Evolutionary conservation across 768 basidiomycete species (phyloP).

Genomic region (Lyophyllum decastes): DNA sequence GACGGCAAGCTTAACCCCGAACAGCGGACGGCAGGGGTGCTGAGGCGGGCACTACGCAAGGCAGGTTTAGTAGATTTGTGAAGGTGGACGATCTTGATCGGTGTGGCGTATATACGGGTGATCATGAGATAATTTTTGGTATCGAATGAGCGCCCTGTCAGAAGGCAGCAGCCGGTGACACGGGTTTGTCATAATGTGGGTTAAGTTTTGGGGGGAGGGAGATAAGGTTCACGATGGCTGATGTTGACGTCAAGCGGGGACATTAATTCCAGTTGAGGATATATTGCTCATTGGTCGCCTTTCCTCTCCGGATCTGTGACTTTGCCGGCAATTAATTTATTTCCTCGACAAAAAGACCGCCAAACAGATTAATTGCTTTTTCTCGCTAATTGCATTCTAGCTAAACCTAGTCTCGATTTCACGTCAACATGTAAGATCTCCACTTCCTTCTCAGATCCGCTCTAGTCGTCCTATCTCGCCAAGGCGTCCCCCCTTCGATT

Average conservation of each 20-base stretch:
- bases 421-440: slow-evolving; percentile 39
- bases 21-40: slow-evolving; percentile 83
- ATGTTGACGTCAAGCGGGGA: slow-evolving; percentile 11
- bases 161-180: not conserved
- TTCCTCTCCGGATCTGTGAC: slow-evolving; percentile 26
- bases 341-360: slow-evolving; percentile 32
- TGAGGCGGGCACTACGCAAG: slow-evolving; percentile 62
- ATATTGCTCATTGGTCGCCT: slow-evolving; percentile 3
- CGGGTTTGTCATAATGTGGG: not conserved
- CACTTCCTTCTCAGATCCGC: slow-evolving; percentile 38
- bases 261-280: not conserved
- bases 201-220: not conserved
- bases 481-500: slow-evolving; percentile 28
- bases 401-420: slow-evolving; percentile 16
- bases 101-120: slow-evolving; percentile 20
- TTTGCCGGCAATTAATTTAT: slow-evolving; percentile 31
- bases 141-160: not conserved
- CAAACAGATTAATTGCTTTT: slow-evolving; percentile 20
- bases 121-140: slow-evolving; percentile 2
- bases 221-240: slow-evolving; percentile 38
- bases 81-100: slow-evolving; percentile 22
- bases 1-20: slow-evolving; percentile 80
- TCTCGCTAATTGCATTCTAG: not conserved
- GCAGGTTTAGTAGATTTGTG: slow-evolving; percentile 41
- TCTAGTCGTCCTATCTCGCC: slow-evolving; percentile 38